Evolutionary conservation across 148 eudicot species (phyloP), one percentile per base, ranked within the genome.

Genomic region (Chenopodium album): DNA sequence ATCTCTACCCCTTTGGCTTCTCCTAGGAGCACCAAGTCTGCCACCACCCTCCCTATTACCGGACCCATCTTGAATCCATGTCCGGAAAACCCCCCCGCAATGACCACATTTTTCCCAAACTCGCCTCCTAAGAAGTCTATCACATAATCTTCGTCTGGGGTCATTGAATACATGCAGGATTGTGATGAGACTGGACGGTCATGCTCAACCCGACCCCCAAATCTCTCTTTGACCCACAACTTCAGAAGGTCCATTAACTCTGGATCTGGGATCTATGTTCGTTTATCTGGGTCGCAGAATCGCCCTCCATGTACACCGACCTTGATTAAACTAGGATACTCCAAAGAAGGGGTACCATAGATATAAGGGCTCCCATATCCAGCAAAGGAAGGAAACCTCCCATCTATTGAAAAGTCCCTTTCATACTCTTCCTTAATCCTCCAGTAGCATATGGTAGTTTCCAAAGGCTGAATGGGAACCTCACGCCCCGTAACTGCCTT

Each of bases 11-110:
- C 92, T 66, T 86, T 80, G 20, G 87, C 90, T 44, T 87, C 85
- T 46, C 92, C 95, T 34, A 80, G 77, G 13, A 80, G 23, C 71
- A 82, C 89, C 80, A 96, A 54, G 22, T 94, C 98, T 0, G 88
- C 90, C 82, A 92, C 76, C 12, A 92, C 83, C 83, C 85, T 85
- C 64, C 99, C 99, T 7, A 96, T 80, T n/a, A 88, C 85, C 8
- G 98, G 99, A 5, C 88, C 98, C 98, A 96, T 92, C 90, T 96
- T 96, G 84, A 96, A 96, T 64, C 99, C 99, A 8, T 96, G 99
- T 23, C 99, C 98, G 1, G 99, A 96, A 73, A 94, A 96, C 23
- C 97, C 99, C 2, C 93, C 97, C 0, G 89, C 98, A 2, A 96
- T 85, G 83, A 92, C 93, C 82, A 94, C 92, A 67, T 92, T 89